These are phyloP conservation scores for Daldinia bambusicola DNA, from an alignment of 495 filamentous ascomycete genomes.

Conservation along the genomic window DNA sequence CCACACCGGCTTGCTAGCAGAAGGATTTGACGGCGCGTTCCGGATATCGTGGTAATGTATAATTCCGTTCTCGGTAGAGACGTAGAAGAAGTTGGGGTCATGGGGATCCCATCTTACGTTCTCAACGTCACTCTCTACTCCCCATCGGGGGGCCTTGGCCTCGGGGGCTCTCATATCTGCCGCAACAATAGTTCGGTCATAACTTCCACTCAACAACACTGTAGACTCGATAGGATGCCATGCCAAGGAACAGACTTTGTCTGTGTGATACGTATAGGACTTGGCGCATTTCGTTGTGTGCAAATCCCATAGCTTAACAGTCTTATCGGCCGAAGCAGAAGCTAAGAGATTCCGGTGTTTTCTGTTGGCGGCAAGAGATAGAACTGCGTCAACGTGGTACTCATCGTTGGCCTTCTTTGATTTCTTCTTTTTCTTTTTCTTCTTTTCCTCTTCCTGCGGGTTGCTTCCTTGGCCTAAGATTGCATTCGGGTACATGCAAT, in stretches of 20 bases:
- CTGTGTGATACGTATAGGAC: slow-evolving; percentile 89
- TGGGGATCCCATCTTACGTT: slow-evolving; percentile 92
- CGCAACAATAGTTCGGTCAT: slow-evolving; percentile 90
- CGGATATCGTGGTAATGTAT: slow-evolving; percentile 89
- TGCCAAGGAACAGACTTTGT: slow-evolving; percentile 94
- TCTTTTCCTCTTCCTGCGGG: slow-evolving; percentile 57
- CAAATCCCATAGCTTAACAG: slow-evolving; percentile 97
- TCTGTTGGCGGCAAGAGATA: slow-evolving; percentile 90
- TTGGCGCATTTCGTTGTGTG: slow-evolving; percentile 91
- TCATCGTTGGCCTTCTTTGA: slow-evolving; percentile 86
- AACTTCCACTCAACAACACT: slow-evolving; percentile 88
- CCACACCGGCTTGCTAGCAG: slow-evolving; percentile 86
- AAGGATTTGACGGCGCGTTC: slow-evolving; percentile 71
- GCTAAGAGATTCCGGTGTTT: slow-evolving; percentile 95
- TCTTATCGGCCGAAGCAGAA: slow-evolving; percentile 94
- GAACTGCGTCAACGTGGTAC: slow-evolving; percentile 93
- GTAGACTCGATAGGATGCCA: slow-evolving; percentile 92
- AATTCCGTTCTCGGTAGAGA: slow-evolving; percentile 89
- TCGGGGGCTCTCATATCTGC: slow-evolving; percentile 94
- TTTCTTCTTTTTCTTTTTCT: slow-evolving; percentile 83
- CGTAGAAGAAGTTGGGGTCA: slow-evolving; percentile 91
- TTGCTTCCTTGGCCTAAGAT: slow-evolving; percentile 88
- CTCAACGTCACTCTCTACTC: slow-evolving; percentile 95
- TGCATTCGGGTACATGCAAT: slow-evolving; percentile 97
- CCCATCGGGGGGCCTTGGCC: slow-evolving; percentile 79